A percentile compares a stretch with the other conserved stretches of the same genome.
Conservation (phyloP, 306 rosid species). For the Medicago truncatula region MtrunA17r5.0-ANR NC_053047.1:41305501-41306000, state of each 20-base stretch:
- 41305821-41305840: neutral
- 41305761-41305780: neutral
- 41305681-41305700: neutral
- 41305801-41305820: neutral
- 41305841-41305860: neutral
- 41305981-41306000: slow-evolving; percentile 86
- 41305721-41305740: neutral
- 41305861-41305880: neutral
- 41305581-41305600: slow-evolving; percentile 72
- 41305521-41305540: slow-evolving; percentile 81
- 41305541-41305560: slow-evolving; percentile 65
- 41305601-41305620: slow-evolving; percentile 83
- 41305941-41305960: slow-evolving; percentile 25
- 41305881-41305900: neutral
- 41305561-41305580: slow-evolving; percentile 64
- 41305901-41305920: neutral
- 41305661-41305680: slow-evolving; percentile 79
- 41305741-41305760: neutral
- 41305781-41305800: neutral
- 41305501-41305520: slow-evolving; percentile 57
- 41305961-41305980: slow-evolving; percentile 76
- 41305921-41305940: neutral
- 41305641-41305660: slow-evolving; percentile 66
- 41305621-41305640: slow-evolving; percentile 86
- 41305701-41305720: neutral